Evolutionary conservation across 2,329 filamentous ascomycete genomes (phyloP), one percentile per base, ranked within the genome.

Genomic region (Trichophyton simii): DNA sequence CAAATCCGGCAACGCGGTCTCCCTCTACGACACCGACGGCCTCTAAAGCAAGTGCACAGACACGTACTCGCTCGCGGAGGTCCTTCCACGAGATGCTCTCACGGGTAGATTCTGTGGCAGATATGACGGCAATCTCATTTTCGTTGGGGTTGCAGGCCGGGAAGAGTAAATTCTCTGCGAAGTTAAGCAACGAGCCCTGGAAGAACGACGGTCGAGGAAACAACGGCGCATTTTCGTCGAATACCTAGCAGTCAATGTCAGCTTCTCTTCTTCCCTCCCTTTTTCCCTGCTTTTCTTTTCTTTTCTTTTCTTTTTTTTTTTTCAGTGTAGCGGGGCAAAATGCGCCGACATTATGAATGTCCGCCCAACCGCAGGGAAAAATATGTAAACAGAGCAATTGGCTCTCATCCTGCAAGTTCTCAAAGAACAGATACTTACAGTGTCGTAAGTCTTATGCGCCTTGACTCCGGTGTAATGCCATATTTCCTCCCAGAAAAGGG

Each of bases 121-220:
- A 88, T 68, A 96, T 87, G 54, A 95, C 80, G 18, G 91, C 91
- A 5, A 83, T 75, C 3, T 81, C 79, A 54, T 83, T 74, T 58
- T 86, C 82, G 65, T 87, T 68, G 22, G 74, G 75, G 42, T 82
- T 77, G 58, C 79, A 79, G 1, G 78, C 73, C 2, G 92, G 92
- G 72, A 87, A 96, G 2, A 99, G 83, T 60, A 97, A 79, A 72
- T 99, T 99, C 76, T 97, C 89, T 28, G 92, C 91, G 72, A 96
- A 97, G 74, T 97, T 99, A 66, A 97, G 79, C 62, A 79, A 84
- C 13, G 88, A 83, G 8, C 86, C 87, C 61, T 84, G 73, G 72
- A 96, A 97, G 79, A 96, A 97, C 63, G 85, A 78, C 6, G 92
- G 91, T 25, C 90, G 85, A 25, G 92, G 92, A 68, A 91, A 97